Evolutionary conservation across 2,329 filamentous ascomycete genomes (phyloP), one percentile per base, ranked within the genome.

Genomic region (Daldinia sp.): DNA sequence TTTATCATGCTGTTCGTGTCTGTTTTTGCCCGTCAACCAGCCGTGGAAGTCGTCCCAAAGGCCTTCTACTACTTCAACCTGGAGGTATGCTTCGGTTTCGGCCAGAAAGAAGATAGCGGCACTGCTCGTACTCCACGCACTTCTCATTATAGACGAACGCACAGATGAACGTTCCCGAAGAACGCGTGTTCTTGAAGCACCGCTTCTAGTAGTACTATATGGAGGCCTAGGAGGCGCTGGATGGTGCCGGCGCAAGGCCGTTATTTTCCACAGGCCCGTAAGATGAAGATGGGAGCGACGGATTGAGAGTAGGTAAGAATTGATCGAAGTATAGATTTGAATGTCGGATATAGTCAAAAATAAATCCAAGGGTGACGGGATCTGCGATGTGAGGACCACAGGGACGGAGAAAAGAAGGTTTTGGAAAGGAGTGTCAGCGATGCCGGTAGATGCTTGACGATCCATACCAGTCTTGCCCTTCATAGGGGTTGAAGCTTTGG

Each of bases 91-190:
- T 72, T 95, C 92, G 13, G 93, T 91, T 78, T 98, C 94, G 0
- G 92, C 93, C 3, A 98, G 84, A 73, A 98, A 92, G 81, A 97
- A 98, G 3, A 97, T 88, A 1, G 93, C 91, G 2, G 94, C 92
- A 75, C 92, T 94, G 73, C 92, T 91, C 0, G 93, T 97, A 0
- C 94, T 95, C 96, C 96, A 99, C 0, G 95, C 88, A 70, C 90
- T 91, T 15, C 96, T 89, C 86, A 97, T 92, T 0, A 88, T 86
- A 37, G 85, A 84, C 4, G 87, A 86, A 18, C 95, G 87, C 15
- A 82, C 77, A 28, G 88, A 88, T 72, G 90, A 88, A 57, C 92
- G 87, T 72, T 87, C 82, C 30, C 93, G 87, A 10, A 92, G 85
- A 23, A 87, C 82, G 28, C 82, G 83, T 15, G 93, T 86, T 68